Conservation (phyloP, 2,329 filamentous ascomycete genomes). For the Waltergamsia citrina region DNA sequence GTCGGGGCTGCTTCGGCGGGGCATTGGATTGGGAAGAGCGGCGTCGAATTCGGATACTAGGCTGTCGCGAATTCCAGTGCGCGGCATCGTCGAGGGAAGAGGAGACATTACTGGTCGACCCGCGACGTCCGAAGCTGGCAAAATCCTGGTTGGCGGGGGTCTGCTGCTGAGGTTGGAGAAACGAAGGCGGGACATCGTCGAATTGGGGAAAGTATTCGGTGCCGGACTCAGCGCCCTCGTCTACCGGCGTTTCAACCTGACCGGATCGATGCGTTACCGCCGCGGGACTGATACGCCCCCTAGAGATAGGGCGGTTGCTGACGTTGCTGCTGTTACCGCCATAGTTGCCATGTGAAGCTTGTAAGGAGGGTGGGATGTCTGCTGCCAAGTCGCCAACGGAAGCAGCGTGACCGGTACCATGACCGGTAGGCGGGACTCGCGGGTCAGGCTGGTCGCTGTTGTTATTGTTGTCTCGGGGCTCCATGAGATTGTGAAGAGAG, state of each 20-base stretch:
- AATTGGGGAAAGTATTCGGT: constrained; percentile 5
- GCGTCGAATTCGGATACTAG: constrained; percentile 8
- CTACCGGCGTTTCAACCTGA: not conserved
- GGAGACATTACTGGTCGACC: not conserved
- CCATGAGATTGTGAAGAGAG: too few species aligned
- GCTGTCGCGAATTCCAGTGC: constrained; percentile 19
- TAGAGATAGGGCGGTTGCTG: not conserved
- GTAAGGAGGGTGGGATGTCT: too few species aligned
- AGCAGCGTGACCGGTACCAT: constrained; percentile 1
- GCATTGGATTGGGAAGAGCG: too few species aligned
- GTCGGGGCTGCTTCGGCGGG: too few species aligned
- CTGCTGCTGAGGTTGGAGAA: not conserved
- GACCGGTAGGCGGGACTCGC: too few species aligned
- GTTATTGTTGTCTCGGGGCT: not conserved
- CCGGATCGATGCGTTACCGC: not conserved
- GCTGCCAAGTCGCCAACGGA: constrained; percentile 2
- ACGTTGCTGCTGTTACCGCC: not conserved
- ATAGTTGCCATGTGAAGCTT: too few species aligned
- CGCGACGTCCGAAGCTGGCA: not conserved
- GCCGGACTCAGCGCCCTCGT: not conserved
- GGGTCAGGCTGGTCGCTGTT: too few species aligned
- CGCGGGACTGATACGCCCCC: too few species aligned
- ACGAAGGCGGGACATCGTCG: not conserved
- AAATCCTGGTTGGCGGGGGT: not conserved
- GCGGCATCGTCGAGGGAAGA: not conserved